Evolutionary conservation across 2,329 filamentous ascomycete species (phyloP).

Genomic region (Xylariaceae sp.): DNA sequence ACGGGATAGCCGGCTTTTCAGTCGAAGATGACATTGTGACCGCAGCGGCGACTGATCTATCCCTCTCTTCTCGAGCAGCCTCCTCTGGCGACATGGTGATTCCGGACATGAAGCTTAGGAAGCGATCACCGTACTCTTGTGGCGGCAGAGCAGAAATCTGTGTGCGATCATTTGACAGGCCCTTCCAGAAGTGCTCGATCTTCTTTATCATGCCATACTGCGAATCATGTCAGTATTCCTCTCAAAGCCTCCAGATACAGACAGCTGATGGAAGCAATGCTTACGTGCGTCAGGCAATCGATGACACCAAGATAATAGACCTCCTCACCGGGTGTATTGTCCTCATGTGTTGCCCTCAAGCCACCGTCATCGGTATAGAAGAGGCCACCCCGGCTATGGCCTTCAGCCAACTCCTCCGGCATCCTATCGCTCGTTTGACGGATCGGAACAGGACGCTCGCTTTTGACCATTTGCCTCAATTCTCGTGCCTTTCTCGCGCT

Average conservation of each 20-base stretch:
- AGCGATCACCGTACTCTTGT: conserved; percentile 85
- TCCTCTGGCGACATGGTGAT: conserved; percentile 89
- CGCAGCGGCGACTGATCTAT: conserved; percentile 50
- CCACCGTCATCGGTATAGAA: conserved; percentile 96
- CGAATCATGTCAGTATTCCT: conserved; percentile 17
- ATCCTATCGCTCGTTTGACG: conserved; percentile 76
- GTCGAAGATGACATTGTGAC: conserved; percentile 28
- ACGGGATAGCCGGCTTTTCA: conserved; percentile 15
- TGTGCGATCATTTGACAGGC: conserved; percentile 71
- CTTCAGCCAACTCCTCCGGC: conserved; percentile 80
- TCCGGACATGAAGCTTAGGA: conserved; percentile 84
- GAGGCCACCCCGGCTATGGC: conserved; percentile 62
- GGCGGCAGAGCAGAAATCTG: conserved; percentile 93
- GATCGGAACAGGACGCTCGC: conserved; percentile 90
- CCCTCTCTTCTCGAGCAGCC: conserved; percentile 59
- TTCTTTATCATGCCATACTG: conserved; percentile 94
- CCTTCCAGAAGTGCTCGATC: conserved; percentile 95
- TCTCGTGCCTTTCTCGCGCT: conserved; percentile 87
- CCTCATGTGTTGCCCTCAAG: conserved; percentile 86
- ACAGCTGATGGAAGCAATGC: conserved; percentile 32
- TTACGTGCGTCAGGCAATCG: conserved; percentile 93
- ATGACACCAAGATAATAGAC: conserved; percentile 99
- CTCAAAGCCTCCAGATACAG: neutral
- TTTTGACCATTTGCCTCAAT: conserved; percentile 84
- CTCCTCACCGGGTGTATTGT: conserved; percentile 77